phyloP scores from a whole-genome alignment of 2,329 filamentous ascomycete species.

The Neonectria coccinea region DNA sequence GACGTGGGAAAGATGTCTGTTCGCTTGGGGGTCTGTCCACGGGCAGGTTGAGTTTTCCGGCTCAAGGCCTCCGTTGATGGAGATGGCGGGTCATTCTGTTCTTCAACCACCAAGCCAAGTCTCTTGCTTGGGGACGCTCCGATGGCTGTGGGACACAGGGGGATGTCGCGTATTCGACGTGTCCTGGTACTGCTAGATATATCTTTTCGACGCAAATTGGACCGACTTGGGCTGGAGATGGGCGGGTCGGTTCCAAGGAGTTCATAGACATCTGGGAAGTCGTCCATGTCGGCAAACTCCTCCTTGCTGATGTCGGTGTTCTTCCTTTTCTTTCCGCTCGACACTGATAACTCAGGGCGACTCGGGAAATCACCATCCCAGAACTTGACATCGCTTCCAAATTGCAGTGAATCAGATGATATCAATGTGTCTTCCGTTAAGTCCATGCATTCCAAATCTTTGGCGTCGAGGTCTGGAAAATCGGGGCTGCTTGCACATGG shows the following conservation, averaged over 20 bases:
- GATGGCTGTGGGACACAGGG: constrained; percentile 5
- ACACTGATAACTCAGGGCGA: constrained; percentile 53
- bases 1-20: constrained; percentile 14
- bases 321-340: constrained; percentile 64
- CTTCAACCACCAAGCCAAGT: constrained; percentile 28
- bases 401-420: constrained; percentile 52
- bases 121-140: constrained; percentile 28
- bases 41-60: constrained; percentile 25
- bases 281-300: constrained; percentile 54
- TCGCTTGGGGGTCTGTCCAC: constrained; percentile 25
- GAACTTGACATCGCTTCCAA: constrained; percentile 53
- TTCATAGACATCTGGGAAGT: constrained; percentile 67
- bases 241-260: constrained; percentile 57
- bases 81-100: constrained; percentile 40
- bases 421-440: constrained; percentile 52
- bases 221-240: constrained; percentile 50
- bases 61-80: constrained; percentile 42
- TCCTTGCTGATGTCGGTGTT: constrained; percentile 59
- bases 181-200: constrained; percentile 32
- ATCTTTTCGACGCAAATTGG: constrained; percentile 38
- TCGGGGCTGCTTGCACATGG: constrained; percentile 45
- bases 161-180: constrained; percentile 35
- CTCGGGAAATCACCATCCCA: constrained; percentile 59
- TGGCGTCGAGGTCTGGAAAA: constrained; percentile 51
- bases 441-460: constrained; percentile 55